A percentile compares a stretch with the other conserved stretches of the same genome.
Conservation (phyloP, 202 grass and related monocot species). For the Eragrostis tef region DNA sequence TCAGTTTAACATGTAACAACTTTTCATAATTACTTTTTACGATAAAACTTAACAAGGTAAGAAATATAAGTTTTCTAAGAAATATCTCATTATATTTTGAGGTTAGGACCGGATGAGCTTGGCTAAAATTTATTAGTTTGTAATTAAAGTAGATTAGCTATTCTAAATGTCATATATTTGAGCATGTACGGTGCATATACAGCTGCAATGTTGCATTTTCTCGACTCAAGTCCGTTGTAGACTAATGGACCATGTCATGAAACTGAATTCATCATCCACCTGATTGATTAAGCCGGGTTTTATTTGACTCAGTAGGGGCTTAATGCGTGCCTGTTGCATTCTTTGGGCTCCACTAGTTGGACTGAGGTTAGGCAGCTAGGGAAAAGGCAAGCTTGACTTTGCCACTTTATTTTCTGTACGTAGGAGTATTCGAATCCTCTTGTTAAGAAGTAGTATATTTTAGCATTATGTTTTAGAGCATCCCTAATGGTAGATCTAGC, state of each 20-base stretch:
- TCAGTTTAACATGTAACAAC: no score
- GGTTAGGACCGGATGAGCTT: no score
- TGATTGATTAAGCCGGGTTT: neutral
- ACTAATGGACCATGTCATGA: slow-evolving; percentile 18
- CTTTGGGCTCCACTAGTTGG: neutral
- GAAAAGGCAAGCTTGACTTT: slow-evolving; percentile 49
- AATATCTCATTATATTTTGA: no score
- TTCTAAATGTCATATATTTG: neutral
- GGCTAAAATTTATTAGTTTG: no score
- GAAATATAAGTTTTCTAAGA: no score
- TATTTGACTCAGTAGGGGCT: neutral
- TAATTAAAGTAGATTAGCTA: neutral
- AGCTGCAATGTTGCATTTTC: no score
- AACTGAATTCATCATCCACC: neutral
- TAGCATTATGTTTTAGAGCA: neutral
- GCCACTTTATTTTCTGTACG: slow-evolving; percentile 21
- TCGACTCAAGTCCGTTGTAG: neutral
- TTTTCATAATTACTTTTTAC: no score
- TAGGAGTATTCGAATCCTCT: slow-evolving; percentile 29
- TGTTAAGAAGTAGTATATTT: neutral
- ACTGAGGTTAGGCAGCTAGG: slow-evolving; percentile 11
- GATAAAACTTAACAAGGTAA: no score
- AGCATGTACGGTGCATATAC: neutral
- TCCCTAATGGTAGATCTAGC: no score
- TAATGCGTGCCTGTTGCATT: neutral